Evolutionary conservation across 164 flowering plant genomes (phyloP), one percentile per base, ranked within the genome.

Genomic region (Saururus chinensis): DNA sequence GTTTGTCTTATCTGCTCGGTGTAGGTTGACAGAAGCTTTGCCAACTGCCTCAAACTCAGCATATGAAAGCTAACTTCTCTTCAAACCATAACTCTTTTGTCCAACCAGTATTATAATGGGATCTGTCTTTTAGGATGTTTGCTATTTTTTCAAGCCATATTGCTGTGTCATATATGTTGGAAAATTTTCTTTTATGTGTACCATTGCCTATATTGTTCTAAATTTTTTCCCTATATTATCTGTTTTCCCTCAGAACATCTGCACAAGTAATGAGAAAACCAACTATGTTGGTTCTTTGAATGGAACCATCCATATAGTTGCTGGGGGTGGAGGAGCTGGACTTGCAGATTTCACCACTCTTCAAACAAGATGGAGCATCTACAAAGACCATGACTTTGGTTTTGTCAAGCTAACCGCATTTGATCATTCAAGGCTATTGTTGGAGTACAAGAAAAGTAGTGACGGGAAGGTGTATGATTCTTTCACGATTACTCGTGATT

Each of bases 361-460:
- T 23, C 70, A 80, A 24, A 76, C 98, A 7, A 71, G 52, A 4
- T 92, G 98, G 98, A 92, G 96, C 75, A 22, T 80, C 12, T 77
- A 61, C 66, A 82, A 66, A 66, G 98, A 92, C 63, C 54, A 55
- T 57, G 98, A 92, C 59, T 84, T 70, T 56, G 95, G 98, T 25
- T 92, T 79, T 62, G 76, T 89, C 19, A 87, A 89, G 60, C 82
- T 92, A 25, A 92, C 95, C 16, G 98, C 98, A 56, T 84, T 85
- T 40, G 82, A 92, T 59, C 92, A 83, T 68, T 84, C 96, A 8
- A 78, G 75, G 21, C 73, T 92, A 61, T 62, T 87, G 69, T 76
- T 92, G 21, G 96, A 92, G 82, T 92, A 89, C 79, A 85, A 81
- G 79, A 92, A 79, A 76, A 92, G 96, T 79, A 82, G 86, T 4